A percentile compares a stretch with the other conserved stretches of the same genome.
These are phyloP conservation scores for Naganishia liquefaciens DNA, from an alignment of 1,284 basidiomycete species.

Conservation along the genomic window DNA sequence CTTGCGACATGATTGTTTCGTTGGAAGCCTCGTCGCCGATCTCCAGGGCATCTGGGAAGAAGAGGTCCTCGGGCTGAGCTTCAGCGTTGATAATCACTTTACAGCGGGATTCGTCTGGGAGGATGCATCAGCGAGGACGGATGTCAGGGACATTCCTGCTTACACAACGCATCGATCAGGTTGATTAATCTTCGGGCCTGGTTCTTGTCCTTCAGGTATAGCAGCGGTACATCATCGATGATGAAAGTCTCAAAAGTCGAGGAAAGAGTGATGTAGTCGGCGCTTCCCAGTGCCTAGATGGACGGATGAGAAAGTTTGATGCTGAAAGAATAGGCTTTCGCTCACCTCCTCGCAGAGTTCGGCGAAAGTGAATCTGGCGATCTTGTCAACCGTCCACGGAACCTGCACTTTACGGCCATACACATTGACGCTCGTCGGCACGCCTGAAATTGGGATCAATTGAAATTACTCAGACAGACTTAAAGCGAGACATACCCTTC, in stretches of 20 bases:
- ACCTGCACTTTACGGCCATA: slow-evolving; percentile 61
- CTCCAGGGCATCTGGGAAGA: slow-evolving; percentile 62
- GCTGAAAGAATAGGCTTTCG: slow-evolving; percentile 2
- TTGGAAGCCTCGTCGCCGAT: slow-evolving; percentile 41
- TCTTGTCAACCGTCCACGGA: slow-evolving; percentile 56
- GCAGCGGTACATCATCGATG: slow-evolving; percentile 63
- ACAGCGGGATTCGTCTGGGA: slow-evolving; percentile 53
- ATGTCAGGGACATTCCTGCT: slow-evolving; percentile 49
- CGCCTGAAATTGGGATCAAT: slow-evolving; percentile 32
- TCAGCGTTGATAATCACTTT: slow-evolving; percentile 56
- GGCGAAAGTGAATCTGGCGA: slow-evolving; percentile 62
- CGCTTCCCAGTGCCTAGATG: slow-evolving; percentile 63
- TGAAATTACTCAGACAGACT: neutral
- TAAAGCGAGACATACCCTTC: slow-evolving; percentile 38
- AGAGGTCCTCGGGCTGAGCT: slow-evolving; percentile 59
- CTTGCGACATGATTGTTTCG: slow-evolving; percentile 62
- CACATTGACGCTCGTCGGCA: slow-evolving; percentile 49
- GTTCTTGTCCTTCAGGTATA: slow-evolving; percentile 63
- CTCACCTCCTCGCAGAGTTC: slow-evolving; percentile 65
- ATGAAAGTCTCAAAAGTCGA: slow-evolving; percentile 63
- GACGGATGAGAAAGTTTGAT: neutral
- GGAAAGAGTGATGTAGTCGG: slow-evolving; percentile 68
- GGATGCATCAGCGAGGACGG: neutral
- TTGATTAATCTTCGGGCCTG: slow-evolving; percentile 71
- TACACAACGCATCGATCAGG: slow-evolving; percentile 68